phyloP scores from a whole-genome alignment of 306 rosid species.

The Prosopis cineraria region DNA sequence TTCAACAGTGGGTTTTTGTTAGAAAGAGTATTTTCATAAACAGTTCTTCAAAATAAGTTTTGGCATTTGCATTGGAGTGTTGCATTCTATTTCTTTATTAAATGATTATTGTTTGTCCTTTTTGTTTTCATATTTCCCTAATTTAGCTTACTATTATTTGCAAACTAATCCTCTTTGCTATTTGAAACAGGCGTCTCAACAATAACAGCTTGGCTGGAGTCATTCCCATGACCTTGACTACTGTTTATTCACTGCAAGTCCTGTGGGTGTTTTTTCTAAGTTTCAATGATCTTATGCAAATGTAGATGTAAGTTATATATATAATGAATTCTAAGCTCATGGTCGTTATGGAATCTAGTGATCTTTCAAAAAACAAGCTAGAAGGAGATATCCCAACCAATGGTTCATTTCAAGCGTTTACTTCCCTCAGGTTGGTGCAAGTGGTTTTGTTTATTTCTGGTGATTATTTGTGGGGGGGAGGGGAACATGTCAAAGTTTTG shows the following conservation, averaged over 20 bases:
- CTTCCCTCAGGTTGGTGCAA: constrained; percentile 58
- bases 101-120: neutral
- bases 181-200: constrained; percentile 67
- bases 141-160: neutral
- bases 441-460: neutral
- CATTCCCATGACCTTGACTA: constrained; percentile 56
- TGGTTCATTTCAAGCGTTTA: constrained; percentile 65
- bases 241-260: constrained; percentile 48
- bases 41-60: neutral
- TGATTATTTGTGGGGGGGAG: neutral
- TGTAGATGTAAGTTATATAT: neutral
- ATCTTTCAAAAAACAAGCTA: constrained; percentile 57
- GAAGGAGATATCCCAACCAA: constrained; percentile 57
- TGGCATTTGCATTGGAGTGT: neutral
- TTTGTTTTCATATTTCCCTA: neutral
- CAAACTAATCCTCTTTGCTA: constrained; percentile 26
- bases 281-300: neutral
- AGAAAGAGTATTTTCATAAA: neutral
- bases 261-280: constrained; percentile 52
- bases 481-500: neutral
- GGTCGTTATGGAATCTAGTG: constrained; percentile 48
- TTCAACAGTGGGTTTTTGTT: neutral
- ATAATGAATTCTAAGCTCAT: constrained; percentile 11
- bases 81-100: neutral
- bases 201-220: constrained; percentile 56